These are phyloP conservation scores for Corynespora cassiicola DNA, from an alignment of 2,329 filamentous ascomycete species.

Conservation along the genomic window DNA sequence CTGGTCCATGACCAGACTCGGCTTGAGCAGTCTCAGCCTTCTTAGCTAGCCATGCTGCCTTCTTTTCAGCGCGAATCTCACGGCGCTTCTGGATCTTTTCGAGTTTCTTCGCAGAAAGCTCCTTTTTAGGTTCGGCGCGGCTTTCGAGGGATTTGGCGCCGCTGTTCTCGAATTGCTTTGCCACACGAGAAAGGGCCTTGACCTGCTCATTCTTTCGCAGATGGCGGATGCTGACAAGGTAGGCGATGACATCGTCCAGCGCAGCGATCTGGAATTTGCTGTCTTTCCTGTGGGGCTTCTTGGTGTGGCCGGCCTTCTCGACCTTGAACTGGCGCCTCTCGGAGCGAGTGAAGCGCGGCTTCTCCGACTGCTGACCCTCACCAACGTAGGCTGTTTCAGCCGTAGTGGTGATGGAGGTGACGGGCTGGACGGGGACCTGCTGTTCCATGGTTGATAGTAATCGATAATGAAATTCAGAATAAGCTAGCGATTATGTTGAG, in stretches of 20 bases:
- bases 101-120: constrained; percentile 9
- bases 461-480: too few relatives aligned
- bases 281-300: constrained; percentile 1
- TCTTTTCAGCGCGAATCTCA: constrained; percentile 7
- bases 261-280: neutral
- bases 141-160: constrained; percentile 1
- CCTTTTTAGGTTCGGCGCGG: constrained; percentile 9
- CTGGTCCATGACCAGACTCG: too few relatives aligned
- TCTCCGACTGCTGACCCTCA: constrained; percentile 1
- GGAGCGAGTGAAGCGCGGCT: constrained; percentile 12
- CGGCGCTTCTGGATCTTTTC: constrained; percentile 15
- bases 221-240: constrained; percentile 4
- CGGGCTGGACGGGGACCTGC: constrained; percentile 2
- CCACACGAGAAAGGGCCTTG: neutral
- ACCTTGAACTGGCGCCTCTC: constrained; percentile 12
- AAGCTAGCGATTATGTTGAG: too few relatives aligned
- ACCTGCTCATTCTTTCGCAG: too few relatives aligned
- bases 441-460: too few relatives aligned
- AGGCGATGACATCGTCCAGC: constrained; percentile 9
- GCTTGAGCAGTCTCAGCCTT: constrained; percentile 6
- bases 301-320: constrained; percentile 4
- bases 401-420: neutral
- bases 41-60: constrained; percentile 9
- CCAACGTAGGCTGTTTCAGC: neutral
- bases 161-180: constrained; percentile 1